Evolutionary conservation across 352 stramenopile species (phyloP), one percentile per base, ranked within the genome.

Genomic region (Thraustochytrium sp.): DNA sequence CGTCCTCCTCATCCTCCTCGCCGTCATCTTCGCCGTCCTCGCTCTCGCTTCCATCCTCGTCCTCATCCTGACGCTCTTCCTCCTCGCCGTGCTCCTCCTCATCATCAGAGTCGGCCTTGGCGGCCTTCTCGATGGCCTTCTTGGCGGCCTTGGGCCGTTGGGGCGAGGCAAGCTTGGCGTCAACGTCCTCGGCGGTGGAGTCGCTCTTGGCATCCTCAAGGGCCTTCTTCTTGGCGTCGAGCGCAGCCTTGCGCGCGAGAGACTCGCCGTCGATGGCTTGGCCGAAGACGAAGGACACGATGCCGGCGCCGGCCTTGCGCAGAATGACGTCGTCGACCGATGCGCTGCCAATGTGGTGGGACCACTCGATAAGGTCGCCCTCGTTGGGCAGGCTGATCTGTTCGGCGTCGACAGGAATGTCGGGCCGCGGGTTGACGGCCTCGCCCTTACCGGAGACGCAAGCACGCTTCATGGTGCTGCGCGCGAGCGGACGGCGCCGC

Each of bases 251-350:
- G 2, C 40, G 31, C 26, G 68, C 68, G 26, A 80, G 51, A 76
- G 68, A 46, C 46, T 80, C 68, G 23, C 68, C 68, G 34, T 80
- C 68, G 68, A 80, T 80, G 51, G 68, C 68, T 51, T 80, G 68
- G 34, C 74, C 74, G 38, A 82, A 82, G 42, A 82, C 74, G 26
- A 82, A 82, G 34, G 37, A 68, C 5, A 82, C 56, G 23, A 74
- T 11, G 51, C 74, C 74, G 23, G 26, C 23, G 21, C 74, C 74
- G 23, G 74, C 74, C 23, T 82, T 51, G 42, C 49, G 49, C 21
- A 82, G 23, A 34, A 82, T 75, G 31, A 51, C 36, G 26, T 82
- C 74, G 40, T 73, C 74, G 23, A 74, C 74, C 4, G 74, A 73
- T 4, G 26, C 53, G 53, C n/a, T 55, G 18, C 34, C 18, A 37